These are phyloP conservation scores for Panicum hallii DNA, from an alignment of 202 grass and related monocot genomes.

Conservation along the genomic window DNA sequence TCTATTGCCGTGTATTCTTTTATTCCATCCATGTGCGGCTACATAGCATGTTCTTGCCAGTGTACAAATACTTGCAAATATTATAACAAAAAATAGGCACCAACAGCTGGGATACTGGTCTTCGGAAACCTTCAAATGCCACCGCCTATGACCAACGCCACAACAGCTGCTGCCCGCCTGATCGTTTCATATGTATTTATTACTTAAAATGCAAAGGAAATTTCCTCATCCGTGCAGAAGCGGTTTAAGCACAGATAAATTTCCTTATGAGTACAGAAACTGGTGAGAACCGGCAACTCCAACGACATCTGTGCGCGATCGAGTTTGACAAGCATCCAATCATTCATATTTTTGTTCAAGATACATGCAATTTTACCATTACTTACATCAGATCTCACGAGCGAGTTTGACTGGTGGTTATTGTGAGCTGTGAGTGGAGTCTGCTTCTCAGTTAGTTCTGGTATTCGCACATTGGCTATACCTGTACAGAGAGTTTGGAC, in stretches of 20 bases:
- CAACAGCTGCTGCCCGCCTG: not conserved
- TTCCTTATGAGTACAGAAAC: too few species aligned
- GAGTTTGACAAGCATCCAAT: not conserved
- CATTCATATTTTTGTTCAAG: not conserved
- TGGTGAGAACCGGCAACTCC: not conserved
- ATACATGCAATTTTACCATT: not conserved
- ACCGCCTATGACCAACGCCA: too few species aligned
- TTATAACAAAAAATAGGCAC: not conserved
- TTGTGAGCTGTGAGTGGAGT: not conserved
- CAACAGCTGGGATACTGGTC: not conserved
- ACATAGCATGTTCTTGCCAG: not conserved
- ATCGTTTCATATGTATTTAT: not conserved
- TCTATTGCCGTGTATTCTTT: conserved; percentile 26
- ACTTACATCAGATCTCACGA: not conserved
- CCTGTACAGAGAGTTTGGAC: conserved; percentile 5
- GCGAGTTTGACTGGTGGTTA: not conserved
- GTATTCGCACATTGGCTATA: not conserved
- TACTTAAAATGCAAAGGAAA: too few species aligned
- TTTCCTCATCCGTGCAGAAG: too few species aligned
- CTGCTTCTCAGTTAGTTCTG: not conserved
- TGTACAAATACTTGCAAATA: not conserved
- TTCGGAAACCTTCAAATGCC: not conserved
- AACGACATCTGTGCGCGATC: not conserved
- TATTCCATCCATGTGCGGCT: not conserved
- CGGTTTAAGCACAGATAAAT: too few species aligned